phyloP scores from a whole-genome alignment of 2,329 filamentous ascomycete genomes.

The Cadophora malorum region DNA sequence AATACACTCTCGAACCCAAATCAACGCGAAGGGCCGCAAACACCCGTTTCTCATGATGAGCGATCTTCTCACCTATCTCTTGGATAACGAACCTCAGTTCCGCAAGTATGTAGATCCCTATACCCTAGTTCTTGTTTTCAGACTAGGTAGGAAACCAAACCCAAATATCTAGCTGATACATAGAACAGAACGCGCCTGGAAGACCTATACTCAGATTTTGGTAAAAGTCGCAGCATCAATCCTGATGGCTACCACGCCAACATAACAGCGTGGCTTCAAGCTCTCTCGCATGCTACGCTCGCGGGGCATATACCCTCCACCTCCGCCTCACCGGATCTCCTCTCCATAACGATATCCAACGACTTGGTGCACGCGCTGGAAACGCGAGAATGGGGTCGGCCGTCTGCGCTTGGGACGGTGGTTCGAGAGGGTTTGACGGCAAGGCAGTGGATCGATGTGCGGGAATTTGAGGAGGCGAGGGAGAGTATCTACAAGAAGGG shows the following conservation, averaged over 20 bases:
- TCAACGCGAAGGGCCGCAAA: not conserved
- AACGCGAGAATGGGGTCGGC: constrained; percentile 78
- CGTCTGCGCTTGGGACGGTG: constrained; percentile 80
- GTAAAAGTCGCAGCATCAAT: constrained; percentile 74
- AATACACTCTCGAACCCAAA: not conserved
- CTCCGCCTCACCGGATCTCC: constrained; percentile 52
- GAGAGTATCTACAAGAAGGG: constrained; percentile 82
- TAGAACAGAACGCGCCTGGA: constrained; percentile 71
- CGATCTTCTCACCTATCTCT: constrained; percentile 71
- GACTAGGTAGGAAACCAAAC: not conserved
- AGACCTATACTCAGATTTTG: constrained; percentile 89
- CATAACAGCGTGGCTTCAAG: constrained; percentile 77
- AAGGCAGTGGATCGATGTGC: constrained; percentile 72
- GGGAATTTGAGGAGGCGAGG: constrained; percentile 68
- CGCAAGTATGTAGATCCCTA: constrained; percentile 53
- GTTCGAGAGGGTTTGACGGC: constrained; percentile 74
- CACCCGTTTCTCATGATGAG: constrained; percentile 55
- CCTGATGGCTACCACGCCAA: constrained; percentile 87
- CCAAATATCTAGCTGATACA: constrained; percentile 4
- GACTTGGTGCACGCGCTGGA: constrained; percentile 74
- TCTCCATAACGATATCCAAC: constrained; percentile 63
- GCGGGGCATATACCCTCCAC: constrained; percentile 58
- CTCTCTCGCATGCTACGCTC: constrained; percentile 71
- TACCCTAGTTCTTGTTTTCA: not conserved
- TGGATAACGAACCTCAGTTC: constrained; percentile 66